Evolutionary conservation across 2,329 filamentous ascomycete genomes (phyloP).

Genomic region (Cryphonectria carpinicola): DNA sequence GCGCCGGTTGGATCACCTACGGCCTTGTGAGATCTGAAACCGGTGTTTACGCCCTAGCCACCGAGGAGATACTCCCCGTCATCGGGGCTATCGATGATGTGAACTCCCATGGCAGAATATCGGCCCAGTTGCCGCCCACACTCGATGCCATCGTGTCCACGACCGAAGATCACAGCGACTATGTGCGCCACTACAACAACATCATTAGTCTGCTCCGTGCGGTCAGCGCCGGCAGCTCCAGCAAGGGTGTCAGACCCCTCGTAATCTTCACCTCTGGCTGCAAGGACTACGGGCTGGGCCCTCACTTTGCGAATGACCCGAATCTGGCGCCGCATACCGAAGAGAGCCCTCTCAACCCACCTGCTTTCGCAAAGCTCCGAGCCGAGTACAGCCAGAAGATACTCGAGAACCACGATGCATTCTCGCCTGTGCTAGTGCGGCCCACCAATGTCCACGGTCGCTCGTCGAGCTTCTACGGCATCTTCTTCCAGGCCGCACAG

Average conservation of each 20-base stretch:
- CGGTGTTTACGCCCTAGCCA: constrained; percentile 36
- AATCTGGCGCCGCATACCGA: constrained; percentile 48
- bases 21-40: constrained; percentile 46
- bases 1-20: constrained; percentile 49
- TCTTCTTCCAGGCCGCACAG: constrained; percentile 41
- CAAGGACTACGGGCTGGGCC: constrained; percentile 51
- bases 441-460: constrained; percentile 53
- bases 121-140: constrained; percentile 33
- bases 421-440: constrained; percentile 49
- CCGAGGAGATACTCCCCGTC: constrained; percentile 46
- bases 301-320: constrained; percentile 40
- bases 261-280: constrained; percentile 53
- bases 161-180: constrained; percentile 46
- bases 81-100: constrained; percentile 44
- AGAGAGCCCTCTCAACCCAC: constrained; percentile 42
- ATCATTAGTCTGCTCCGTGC: constrained; percentile 40
- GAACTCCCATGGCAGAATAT: constrained; percentile 36
- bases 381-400: constrained; percentile 40
- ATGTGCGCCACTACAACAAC: constrained; percentile 45
- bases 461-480: constrained; percentile 49
- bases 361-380: constrained; percentile 37
- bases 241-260: constrained; percentile 42
- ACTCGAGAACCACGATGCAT: constrained; percentile 43
- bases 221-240: constrained; percentile 40
- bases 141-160: constrained; percentile 49